A percentile compares a stretch with the other conserved stretches of the same genome.
These are phyloP conservation scores for Colletotrichum shisoi DNA, from an alignment of 2,329 filamentous ascomycete genomes.

Conservation along the genomic window DNA sequence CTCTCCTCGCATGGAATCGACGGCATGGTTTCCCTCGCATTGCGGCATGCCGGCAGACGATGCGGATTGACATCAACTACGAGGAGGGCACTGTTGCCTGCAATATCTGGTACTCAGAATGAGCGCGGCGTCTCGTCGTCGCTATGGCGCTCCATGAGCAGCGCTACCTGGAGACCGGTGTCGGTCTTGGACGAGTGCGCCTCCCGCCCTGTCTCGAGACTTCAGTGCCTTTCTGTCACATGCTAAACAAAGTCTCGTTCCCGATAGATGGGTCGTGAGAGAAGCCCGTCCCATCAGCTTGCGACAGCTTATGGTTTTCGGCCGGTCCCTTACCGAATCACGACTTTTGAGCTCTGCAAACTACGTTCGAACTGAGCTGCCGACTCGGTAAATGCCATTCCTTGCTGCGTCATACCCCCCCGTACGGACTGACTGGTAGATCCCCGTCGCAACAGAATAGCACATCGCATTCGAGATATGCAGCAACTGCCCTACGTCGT, in stretches of 20 bases:
- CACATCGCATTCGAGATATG: slow-evolving; percentile 95
- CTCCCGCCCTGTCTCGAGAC: slow-evolving; percentile 15
- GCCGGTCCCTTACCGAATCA: slow-evolving; percentile 87
- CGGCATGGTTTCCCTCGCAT: slow-evolving; percentile 57
- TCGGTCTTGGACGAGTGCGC: slow-evolving; percentile 71
- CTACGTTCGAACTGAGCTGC: slow-evolving; percentile 94
- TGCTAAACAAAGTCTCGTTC: slow-evolving; percentile 36
- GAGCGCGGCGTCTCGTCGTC: slow-evolving; percentile 40
- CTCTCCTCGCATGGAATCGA: slow-evolving; percentile 48
- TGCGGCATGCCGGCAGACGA: slow-evolving; percentile 56
- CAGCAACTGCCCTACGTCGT: slow-evolving; percentile 95
- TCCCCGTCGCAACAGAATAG: slow-evolving; percentile 66
- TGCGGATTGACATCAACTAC: slow-evolving; percentile 46
- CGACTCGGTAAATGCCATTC: slow-evolving; percentile 68
- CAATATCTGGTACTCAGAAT: slow-evolving; percentile 16
- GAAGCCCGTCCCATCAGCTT: slow-evolving; percentile 95
- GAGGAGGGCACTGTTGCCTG: slow-evolving; percentile 15
- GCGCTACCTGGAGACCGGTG: slow-evolving; percentile 67
- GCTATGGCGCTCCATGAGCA: slow-evolving; percentile 44
- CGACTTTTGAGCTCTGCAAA: slow-evolving; percentile 94
- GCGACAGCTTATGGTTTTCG: slow-evolving; percentile 96
- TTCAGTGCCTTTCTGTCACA: slow-evolving; percentile 23
- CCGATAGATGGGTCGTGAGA: slow-evolving; percentile 83
- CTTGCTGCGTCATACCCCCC: not conserved
- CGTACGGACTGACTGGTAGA: slow-evolving; percentile 13